phyloP scores from a whole-genome alignment of 495 filamentous ascomycete species.

The Aspergillus steynii region DNA sequence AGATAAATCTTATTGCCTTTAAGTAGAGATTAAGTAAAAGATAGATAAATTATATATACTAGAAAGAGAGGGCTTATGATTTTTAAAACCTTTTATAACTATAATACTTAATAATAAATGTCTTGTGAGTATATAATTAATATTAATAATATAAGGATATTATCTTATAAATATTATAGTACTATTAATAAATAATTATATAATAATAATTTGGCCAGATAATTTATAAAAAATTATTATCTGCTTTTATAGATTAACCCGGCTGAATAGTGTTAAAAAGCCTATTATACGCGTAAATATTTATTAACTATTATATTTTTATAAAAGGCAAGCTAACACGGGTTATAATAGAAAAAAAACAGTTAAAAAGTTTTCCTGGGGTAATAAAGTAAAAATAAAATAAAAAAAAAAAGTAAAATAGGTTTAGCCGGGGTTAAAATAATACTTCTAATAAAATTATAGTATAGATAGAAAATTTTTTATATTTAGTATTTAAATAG shows the following conservation, averaged over 20 bases:
- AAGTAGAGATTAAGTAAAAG: not conserved
- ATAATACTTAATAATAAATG: not conserved
- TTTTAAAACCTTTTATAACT: not conserved
- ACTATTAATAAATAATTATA: not conserved
- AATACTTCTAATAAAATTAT: conserved; percentile 1
- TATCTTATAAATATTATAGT: not conserved
- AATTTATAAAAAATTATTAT: not conserved
- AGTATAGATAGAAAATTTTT: not conserved
- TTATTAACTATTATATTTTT: too few relatives aligned
- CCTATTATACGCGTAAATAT: too few relatives aligned
- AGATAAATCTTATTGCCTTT: conserved; percentile 1
- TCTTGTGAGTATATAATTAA: not conserved
- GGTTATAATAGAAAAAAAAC: not conserved
- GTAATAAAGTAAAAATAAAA: not conserved
- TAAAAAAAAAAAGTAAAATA: not conserved
- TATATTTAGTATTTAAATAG: not conserved
- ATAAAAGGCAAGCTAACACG: not conserved
- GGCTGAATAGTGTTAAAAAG: too few relatives aligned
- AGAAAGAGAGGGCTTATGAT: conserved; percentile 3
- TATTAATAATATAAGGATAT: not conserved
- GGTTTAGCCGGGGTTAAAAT: not conserved
- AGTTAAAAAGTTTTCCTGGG: conserved; percentile 1
- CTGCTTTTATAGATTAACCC: not conserved
- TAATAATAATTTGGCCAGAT: not conserved
- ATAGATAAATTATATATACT: not conserved